phyloP scores from a whole-genome alignment of 495 filamentous ascomycete species.

The Aspergillus affinis region DNA sequence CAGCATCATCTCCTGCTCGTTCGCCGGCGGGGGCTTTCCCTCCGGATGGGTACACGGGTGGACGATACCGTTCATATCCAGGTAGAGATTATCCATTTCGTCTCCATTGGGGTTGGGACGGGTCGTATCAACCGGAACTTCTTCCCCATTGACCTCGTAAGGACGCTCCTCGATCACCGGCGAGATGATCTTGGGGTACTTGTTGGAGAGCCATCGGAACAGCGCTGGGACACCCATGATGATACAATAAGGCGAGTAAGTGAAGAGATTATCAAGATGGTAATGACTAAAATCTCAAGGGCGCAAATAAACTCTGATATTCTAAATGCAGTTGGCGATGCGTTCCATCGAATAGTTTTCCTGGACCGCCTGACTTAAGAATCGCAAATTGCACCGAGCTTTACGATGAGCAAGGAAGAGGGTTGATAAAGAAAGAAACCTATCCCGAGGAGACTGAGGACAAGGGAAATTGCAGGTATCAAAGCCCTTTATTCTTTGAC shows the following conservation, averaged over 20 bases:
- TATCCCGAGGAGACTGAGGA: not conserved
- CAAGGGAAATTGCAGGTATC: not conserved
- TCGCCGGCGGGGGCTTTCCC: conserved; percentile 83
- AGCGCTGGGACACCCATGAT: conserved; percentile 93
- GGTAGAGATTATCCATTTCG: conserved; percentile 95
- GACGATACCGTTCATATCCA: conserved; percentile 99
- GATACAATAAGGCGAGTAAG: conserved; percentile 11
- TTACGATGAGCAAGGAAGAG: not conserved
- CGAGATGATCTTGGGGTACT: conserved; percentile 95
- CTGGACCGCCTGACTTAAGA: not conserved
- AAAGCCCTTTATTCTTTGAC: not conserved
- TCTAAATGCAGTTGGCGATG: conserved; percentile 5
- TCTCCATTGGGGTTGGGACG: conserved; percentile 93
- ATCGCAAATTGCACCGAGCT: conserved; percentile 1
- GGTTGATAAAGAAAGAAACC: not conserved
- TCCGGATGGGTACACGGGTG: conserved; percentile 99
- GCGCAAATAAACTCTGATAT: not conserved
- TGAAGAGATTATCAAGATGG: not conserved
- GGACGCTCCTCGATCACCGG: conserved; percentile 84
- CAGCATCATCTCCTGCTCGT: conserved; percentile 99
- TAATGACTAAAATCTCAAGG: not conserved
- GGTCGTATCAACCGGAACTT: conserved; percentile 81
- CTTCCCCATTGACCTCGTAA: conserved; percentile 71
- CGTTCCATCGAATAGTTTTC: conserved; percentile 18
- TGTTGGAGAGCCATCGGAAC: conserved; percentile 91